Base-by-base conservation (phyloP, 768 basidiomycete genomes). In the Leccinellum rugosiceps region DNA sequence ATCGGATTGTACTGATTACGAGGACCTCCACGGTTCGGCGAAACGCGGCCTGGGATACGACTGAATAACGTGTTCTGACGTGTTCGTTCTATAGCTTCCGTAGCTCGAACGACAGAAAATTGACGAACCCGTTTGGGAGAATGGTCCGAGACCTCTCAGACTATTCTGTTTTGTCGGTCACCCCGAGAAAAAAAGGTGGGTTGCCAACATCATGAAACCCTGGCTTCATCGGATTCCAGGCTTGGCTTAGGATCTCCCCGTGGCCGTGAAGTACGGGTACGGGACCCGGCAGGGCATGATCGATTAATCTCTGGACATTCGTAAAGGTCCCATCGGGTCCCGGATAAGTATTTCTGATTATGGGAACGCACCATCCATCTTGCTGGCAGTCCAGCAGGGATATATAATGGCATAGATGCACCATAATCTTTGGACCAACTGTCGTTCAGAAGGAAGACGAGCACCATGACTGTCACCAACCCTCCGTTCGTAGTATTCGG, bases 401-500 rank as follows among this genome's bases (percentile, higher is more conserved):
- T 56, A 61, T 61, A 61, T 45, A 57, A 35, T 1, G 19, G 6
- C 50, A 34, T 28, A 25, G 25, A 2, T 44, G 21, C 11, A 10
- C 30, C 50, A 38, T 2, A 1, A 6, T 21, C 44, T 30, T 17
- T 11, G 25, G 19, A 45, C 21, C 21, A 26, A 47, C 34, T 31
- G 17, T 31, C 21, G 15, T 21, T 35, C 11, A 23, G 8, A 53
- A 52, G 31, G 7, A 15, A 50, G 32, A 19, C n/a, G 31, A n/a
- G 34, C 26, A 25, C 21, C 4, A 65, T 66, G 65, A 17, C 23
- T 6, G 17, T 26, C 46, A 15, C 63, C 17, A 19, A 10, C 23
- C 6, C 44, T 53, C 72, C 75, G 8, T 93, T 87, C 69, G 77
- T 90, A 50, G 88, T 95, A 15, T 96, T 95, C 63, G 93, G 93